Evolutionary conservation across 345 rosid species (phyloP), one percentile per base, ranked within the genome.

Genomic region (Brassica cretica): DNA sequence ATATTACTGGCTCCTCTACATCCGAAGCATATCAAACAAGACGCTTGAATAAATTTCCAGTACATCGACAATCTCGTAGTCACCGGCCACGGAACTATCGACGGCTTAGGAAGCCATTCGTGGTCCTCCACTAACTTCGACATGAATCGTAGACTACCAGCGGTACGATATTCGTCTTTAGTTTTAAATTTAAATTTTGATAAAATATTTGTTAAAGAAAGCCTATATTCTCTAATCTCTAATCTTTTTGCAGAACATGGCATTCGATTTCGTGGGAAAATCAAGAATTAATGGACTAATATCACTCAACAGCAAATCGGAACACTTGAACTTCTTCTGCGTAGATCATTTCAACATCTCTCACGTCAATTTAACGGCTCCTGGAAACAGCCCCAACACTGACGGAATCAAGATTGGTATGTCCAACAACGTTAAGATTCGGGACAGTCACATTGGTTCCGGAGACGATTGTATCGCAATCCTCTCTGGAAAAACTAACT

Each of bases 381-480:
- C 79, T 1, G 49, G 68, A 11, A 14, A 76, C 33, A 76, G 74
- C 63, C 74, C 74, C 21, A 76, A 76, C 74, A 77, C 75, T 5
- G 80, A 77, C n/a, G 80, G 75, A 6, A 63, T 77, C 46, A 77
- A 77, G 64, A 62, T 77, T 2, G 75, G 44, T 2, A 27, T 6
- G 6, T 68, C 69, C 3, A 61, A 24, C 15, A 39, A 61, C 44
- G 10, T 76, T 1, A 30, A 30, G 16, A 68, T 76, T 25, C 61
- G 67, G 55, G 2, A 76, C 32, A 56, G 60, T 24, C 70, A 53
- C 55, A 75, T 75, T 21, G 72, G 72, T 19, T 55, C 72, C 0
- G 72, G 78, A 33, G 78, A 75, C 37, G 72, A 75, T 5, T 75
- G 78, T 14, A 66, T 75, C 3, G 78, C 78, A 6, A 75, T 75